Base-by-base conservation (phyloP, 306 rosid genomes). In the Boehmeria nivea region DNA sequence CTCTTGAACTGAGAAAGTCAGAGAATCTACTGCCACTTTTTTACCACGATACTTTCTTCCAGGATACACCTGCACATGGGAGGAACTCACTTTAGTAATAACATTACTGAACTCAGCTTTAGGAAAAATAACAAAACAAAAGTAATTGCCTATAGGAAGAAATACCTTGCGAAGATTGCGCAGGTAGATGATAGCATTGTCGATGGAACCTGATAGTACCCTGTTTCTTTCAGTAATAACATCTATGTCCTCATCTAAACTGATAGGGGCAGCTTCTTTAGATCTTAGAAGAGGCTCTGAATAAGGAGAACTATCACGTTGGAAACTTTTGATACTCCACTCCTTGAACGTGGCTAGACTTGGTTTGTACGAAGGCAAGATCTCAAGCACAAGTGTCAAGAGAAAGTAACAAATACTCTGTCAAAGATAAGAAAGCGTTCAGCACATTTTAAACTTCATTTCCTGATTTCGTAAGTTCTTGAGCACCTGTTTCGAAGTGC, bases 1-100 rank as follows among this genome's bases (percentile, higher is more conserved):
- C 70, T 77, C 94, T 72, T 86, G 90, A 65, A 89, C 97, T 21
- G 97, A 74, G 71, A 89, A 89, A 54, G 95, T 86, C 72, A 89
- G 76, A 23, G 97, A 89, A 70, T 83, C 77, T 25, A 89, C 97
- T 2, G 95, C 97, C 22, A 89, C 81, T 72, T 89, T 89, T 75
- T 61, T 54, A 59, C 72, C 67, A 42, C 44, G 78, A 67, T 50
- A 60, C 67, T 64, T 78, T 63, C 75, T 87, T 73, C 84, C 94
- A 18, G 79, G 72, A 78, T 73, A 89, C 66, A 83, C 90, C 97
- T 86, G 70, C 15, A 11, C 15, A 40, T 40, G 2, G 12, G 45
- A 40, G 17, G n/a, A n/a, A 31, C 2, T 10, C 36, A 31, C 36
- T 31, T 31, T 31, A n/a, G n/a, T n/a, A 31, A 31, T 6, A 31